These are phyloP conservation scores for Flaveria bidentis DNA, from an alignment of 129 eudicot genomes.

Conservation along the genomic window DNA sequence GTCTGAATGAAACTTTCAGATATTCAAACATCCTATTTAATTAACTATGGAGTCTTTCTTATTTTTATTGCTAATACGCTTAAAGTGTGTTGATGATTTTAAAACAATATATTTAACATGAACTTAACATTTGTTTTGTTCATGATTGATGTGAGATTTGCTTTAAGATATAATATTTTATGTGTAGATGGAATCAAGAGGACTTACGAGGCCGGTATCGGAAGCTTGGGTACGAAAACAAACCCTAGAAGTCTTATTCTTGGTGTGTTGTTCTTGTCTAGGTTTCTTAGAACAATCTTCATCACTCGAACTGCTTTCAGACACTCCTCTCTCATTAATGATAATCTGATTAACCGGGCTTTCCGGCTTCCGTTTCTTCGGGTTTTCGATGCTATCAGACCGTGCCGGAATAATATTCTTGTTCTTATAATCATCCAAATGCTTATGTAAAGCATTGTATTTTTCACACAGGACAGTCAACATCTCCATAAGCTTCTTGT, in stretches of 20 bases:
- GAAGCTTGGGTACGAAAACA: conserved; percentile 69
- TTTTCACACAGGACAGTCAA: conserved; percentile 76
- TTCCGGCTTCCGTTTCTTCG: conserved; percentile 53
- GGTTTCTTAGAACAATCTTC: conserved; percentile 80
- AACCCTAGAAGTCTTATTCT: conserved; percentile 64
- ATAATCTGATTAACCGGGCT: conserved; percentile 21
- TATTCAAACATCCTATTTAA: no score
- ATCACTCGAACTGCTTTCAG: conserved; percentile 80
- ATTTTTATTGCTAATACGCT: no score
- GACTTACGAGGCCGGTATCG: conserved; percentile 82
- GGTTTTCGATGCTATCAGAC: conserved; percentile 16
- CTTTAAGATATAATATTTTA: background rate
- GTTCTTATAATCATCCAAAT: conserved; percentile 59
- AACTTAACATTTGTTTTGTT: no score
- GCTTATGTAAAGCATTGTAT: conserved; percentile 65
- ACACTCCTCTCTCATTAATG: conserved; percentile 43
- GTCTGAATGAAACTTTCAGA: no score
- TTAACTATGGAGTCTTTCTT: no score
- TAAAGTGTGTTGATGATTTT: no score
- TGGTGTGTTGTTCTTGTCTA: conserved; percentile 60
- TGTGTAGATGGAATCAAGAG: conserved; percentile 11
- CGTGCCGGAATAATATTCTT: conserved; percentile 30
- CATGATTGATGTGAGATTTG: no score
- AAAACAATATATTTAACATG: no score
- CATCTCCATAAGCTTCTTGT: conserved; percentile 76